phyloP scores from a whole-genome alignment of 352 stramenopile genomes.

The Phytophthora idaei region DNA sequence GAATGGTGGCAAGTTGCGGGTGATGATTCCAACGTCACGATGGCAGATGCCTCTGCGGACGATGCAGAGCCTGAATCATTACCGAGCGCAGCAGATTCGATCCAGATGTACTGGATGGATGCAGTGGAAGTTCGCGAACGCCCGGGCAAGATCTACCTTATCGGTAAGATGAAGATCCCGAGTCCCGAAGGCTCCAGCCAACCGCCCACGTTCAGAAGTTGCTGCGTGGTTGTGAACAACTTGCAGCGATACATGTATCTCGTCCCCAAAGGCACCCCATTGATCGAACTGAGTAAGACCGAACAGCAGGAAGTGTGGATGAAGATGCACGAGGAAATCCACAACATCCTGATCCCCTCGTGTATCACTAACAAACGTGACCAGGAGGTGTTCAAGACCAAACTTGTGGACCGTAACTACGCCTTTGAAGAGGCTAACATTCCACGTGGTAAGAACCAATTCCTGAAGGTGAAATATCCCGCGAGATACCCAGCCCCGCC shows the following conservation, averaged over 20 bases:
- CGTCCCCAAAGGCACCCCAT: slow-evolving; percentile 54
- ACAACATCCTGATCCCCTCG: slow-evolving; percentile 88
- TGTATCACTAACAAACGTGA: slow-evolving; percentile 78
- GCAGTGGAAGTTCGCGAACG: slow-evolving; percentile 94
- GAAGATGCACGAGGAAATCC: slow-evolving; percentile 90
- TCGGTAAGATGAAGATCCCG: slow-evolving; percentile 93
- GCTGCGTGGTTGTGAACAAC: slow-evolving; percentile 96
- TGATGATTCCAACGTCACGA: slow-evolving; percentile 21
- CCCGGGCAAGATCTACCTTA: slow-evolving; percentile 96
- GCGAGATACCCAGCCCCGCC: slow-evolving; percentile 90
- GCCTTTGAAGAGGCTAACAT: slow-evolving; percentile 97
- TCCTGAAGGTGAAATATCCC: slow-evolving; percentile 98
- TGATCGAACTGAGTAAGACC: slow-evolving; percentile 91
- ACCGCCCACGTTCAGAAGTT: slow-evolving; percentile 89
- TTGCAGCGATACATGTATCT: slow-evolving; percentile 97
- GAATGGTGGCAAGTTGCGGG: slow-evolving; percentile 83
- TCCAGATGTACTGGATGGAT: slow-evolving; percentile 98
- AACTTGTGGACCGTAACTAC: slow-evolving; percentile 96
- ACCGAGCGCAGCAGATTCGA: slow-evolving; percentile 54
- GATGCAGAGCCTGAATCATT: slow-evolving; percentile 41
- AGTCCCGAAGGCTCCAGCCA: slow-evolving; percentile 36
- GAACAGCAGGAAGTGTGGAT: slow-evolving; percentile 90
- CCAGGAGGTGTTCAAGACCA: slow-evolving; percentile 92
- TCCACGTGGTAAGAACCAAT: slow-evolving; percentile 94
- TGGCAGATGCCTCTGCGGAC: slow-evolving; percentile 29